Evolutionary conservation across 2,329 filamentous ascomycete species (phyloP).

Genomic region (Corinectria fuckeliana): DNA sequence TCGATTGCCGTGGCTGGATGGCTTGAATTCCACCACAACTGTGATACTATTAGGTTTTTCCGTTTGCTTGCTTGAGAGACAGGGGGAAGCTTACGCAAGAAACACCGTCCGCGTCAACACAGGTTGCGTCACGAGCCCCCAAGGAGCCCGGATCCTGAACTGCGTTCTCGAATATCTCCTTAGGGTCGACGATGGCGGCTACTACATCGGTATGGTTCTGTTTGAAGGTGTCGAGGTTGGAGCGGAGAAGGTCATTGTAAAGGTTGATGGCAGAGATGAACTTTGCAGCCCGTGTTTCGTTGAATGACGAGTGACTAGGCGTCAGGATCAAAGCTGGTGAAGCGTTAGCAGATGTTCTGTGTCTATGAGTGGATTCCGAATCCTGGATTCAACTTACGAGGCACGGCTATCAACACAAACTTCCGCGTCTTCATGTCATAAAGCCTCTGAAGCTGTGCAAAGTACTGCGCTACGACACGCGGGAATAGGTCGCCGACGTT

Average conservation of each 20-base stretch:
- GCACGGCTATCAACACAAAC: constrained; percentile 3
- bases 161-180: background rate
- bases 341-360: background rate
- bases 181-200: constrained; percentile 1
- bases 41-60: background rate
- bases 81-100: constrained; percentile 4
- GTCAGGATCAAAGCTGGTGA: constrained; percentile 2
- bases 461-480: background rate
- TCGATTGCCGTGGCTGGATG: constrained; percentile 12
- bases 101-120: background rate
- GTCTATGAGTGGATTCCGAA: too few species aligned
- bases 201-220: background rate
- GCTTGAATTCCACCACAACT: constrained; percentile 12
- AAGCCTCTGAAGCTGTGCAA: constrained; percentile 1
- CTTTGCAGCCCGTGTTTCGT: background rate
- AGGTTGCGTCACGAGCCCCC: constrained; percentile 2
- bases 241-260: constrained; percentile 5
- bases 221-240: constrained; percentile 5
- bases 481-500: background rate
- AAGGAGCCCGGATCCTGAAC: background rate
- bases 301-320: background rate
- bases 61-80: too few species aligned
- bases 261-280: constrained; percentile 8
- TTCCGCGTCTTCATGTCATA: constrained; percentile 3
- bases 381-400: background rate